Percentiles rank a stretch among this genome's conserved stretches.
Conservation (phyloP, 1,284 basidiomycete genomes). For the Moniliophthora roreri region DNA sequence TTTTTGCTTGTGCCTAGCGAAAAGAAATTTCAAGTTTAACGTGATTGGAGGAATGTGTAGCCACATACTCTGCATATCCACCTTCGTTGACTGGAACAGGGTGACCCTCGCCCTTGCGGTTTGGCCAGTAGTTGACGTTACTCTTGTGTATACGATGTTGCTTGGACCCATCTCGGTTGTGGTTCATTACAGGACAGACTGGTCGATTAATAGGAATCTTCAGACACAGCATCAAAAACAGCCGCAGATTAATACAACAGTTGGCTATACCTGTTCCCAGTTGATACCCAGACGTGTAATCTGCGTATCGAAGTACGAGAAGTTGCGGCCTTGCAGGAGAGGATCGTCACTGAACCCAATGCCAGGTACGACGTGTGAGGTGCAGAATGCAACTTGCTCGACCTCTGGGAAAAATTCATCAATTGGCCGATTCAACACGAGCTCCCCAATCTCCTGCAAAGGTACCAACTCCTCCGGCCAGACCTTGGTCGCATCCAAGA, state of each 20-base stretch:
- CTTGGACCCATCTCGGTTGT: constrained; percentile 65
- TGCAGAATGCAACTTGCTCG: constrained; percentile 85
- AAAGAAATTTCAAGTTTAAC: not conserved
- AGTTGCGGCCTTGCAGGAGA: constrained; percentile 80
- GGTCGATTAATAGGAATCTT: constrained; percentile 81
- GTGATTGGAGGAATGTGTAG: not conserved
- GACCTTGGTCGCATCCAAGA: constrained; percentile 83
- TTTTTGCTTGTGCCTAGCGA: constrained; percentile 43
- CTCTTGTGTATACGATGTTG: constrained; percentile 63
- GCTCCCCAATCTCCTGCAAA: constrained; percentile 71
- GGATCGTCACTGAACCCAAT: constrained; percentile 84
- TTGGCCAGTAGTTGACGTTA: constrained; percentile 73
- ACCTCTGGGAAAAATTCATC: constrained; percentile 83
- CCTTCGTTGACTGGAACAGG: constrained; percentile 52
- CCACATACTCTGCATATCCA: constrained; percentile 57
- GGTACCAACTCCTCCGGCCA: constrained; percentile 82
- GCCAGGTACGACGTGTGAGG: constrained; percentile 77
- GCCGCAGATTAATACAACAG: too few relatives aligned
- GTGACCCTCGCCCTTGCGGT: constrained; percentile 56
- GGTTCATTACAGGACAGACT: constrained; percentile 77
- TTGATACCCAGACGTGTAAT: constrained; percentile 74
- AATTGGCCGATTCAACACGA: constrained; percentile 66
- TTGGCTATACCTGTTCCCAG: constrained; percentile 61
- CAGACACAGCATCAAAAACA: constrained; percentile 26
- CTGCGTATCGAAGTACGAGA: constrained; percentile 84